Evolutionary conservation across 768 basidiomycete genomes (phyloP), one percentile per base, ranked within the genome.

Genomic region (Tricholoma bakamatsutake): DNA sequence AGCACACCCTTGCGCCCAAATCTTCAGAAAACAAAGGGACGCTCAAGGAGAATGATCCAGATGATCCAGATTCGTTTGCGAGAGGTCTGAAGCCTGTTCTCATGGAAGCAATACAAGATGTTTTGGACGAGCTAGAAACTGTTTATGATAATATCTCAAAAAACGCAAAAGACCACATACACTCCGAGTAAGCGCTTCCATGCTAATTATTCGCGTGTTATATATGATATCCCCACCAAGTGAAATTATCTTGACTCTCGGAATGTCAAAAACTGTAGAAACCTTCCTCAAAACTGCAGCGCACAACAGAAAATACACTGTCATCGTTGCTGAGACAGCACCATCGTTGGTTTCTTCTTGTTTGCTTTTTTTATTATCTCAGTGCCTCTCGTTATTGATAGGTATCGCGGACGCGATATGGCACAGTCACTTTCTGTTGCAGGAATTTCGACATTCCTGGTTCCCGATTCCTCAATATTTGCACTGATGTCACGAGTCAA

Each of bases 41-140:
- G 2, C 67, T 88, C 43, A 84, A 78, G 59, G 87, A 90, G 67
- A 79, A 85, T 64, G 83, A 90, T 68, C 74, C 81, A 0, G 81
- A 88, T 54, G 89, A 90, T 68, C 87, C 86, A 0, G 88, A 91
- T 64, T 84, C 86, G 13, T 90, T 91, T 64, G 84, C 90, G 8
- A 74, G 78, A 39, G 81, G 81, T 34, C 69, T 98, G 51, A 97
- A 95, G 71, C 96, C 96, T 2, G 88, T 97, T 1, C 78, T 99
- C 53, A 93, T 98, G 80, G 93, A 97, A 69, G 97, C 94, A 6
- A 95, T 99, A 51, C 90, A 96, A 66, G 96, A 98, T 66, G 90
- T 98, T 15, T 78, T 97, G 45, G 93, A 97, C 61, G 97, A 99
- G 70, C 76, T 99, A 35, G 95, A 97, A 68, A 94, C 91, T 2